Base-by-base conservation (phyloP, 176 grass and related monocot species). In the Stipa capillata region DNA sequence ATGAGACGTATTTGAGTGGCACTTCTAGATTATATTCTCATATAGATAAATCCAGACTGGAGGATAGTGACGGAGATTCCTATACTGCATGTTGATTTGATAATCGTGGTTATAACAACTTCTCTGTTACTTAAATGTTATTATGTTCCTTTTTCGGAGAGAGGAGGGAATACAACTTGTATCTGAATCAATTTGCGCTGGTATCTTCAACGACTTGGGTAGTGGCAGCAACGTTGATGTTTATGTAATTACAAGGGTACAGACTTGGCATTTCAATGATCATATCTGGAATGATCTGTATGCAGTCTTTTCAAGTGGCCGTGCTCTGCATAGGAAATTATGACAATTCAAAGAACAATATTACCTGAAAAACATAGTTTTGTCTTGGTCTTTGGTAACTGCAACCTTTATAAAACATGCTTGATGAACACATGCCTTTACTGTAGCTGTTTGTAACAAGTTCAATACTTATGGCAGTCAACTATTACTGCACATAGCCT, bases 171-270 rank as follows among this genome's bases (percentile, higher is more conserved):
- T 90, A 83, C 29, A 90, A 18, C 51, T 92, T 65, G 79, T 97
- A 18, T 69, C 41, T 6, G 87, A 97, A 57, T 85, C 85, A 55
- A 87, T 97, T 55, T 77, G 85, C 2, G 82, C 87, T 84, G 93
- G 85, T 72, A 90, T 97, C 42, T 90, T 86, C 79, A 93, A 87
- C 76, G 93, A 89, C 39, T 84, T 90, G 75, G 93, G 90, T 36
- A 88, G 82, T 86, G 90, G 87, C 48, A 96, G 89, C 78, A 91
- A 96, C 14, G 85, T 88, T 5, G 90, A 88, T 61, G 82, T 92
- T 45, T 92, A 85, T 77, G 87, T 88, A 42, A 96, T 96, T 69
- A 86, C 82, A 3, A 91, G 86, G 82, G 84, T 92, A 73, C 60
- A 20, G 13, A 62, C 1, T 28, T 58, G 0, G 1, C 51, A 74